These are phyloP conservation scores for Scheffersomyces insectosa DNA, from an alignment of 1,139 yeast genomes.

Conservation along the genomic window DNA sequence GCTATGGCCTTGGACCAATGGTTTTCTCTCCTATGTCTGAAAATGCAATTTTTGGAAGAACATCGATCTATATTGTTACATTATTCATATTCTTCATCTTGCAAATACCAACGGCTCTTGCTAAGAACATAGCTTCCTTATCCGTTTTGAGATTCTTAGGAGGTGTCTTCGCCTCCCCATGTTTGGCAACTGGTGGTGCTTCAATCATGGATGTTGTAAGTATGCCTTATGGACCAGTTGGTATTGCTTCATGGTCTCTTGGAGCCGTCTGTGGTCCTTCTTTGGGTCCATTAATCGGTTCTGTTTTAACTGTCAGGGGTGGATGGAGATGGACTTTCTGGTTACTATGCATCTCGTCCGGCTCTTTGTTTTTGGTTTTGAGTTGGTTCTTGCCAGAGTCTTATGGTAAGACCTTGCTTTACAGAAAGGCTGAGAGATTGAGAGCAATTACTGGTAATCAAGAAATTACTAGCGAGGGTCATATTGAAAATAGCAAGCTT, in stretches of 20 bases:
- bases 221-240: slow-evolving; percentile 31
- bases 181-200: slow-evolving; percentile 41
- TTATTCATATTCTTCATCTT: slow-evolving; percentile 31
- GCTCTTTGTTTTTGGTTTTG: slow-evolving; percentile 24
- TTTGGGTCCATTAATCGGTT: slow-evolving; percentile 39
- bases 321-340: slow-evolving; percentile 44
- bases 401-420: slow-evolving; percentile 32
- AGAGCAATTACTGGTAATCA: slow-evolving; percentile 35
- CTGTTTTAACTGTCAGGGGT: slow-evolving; percentile 27
- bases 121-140: slow-evolving; percentile 30
- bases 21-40: slow-evolving; percentile 40
- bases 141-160: slow-evolving; percentile 32
- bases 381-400: slow-evolving; percentile 37
- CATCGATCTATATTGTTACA: slow-evolving; percentile 32
- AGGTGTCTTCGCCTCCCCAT: slow-evolving; percentile 39
- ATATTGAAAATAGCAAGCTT: slow-evolving; percentile 22
- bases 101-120: slow-evolving; percentile 34
- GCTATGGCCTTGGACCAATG: slow-evolving; percentile 43
- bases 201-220: slow-evolving; percentile 29
- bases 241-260: slow-evolving; percentile 36
- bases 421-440: slow-evolving; percentile 37
- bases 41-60: slow-evolving; percentile 53
- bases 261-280: slow-evolving; percentile 40
- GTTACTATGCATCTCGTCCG: slow-evolving; percentile 36
- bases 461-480: slow-evolving; percentile 30